These are phyloP conservation scores for Teratosphaeriaceae sp. DNA, from an alignment of 2,329 filamentous ascomycete species.

Conservation along the genomic window DNA sequence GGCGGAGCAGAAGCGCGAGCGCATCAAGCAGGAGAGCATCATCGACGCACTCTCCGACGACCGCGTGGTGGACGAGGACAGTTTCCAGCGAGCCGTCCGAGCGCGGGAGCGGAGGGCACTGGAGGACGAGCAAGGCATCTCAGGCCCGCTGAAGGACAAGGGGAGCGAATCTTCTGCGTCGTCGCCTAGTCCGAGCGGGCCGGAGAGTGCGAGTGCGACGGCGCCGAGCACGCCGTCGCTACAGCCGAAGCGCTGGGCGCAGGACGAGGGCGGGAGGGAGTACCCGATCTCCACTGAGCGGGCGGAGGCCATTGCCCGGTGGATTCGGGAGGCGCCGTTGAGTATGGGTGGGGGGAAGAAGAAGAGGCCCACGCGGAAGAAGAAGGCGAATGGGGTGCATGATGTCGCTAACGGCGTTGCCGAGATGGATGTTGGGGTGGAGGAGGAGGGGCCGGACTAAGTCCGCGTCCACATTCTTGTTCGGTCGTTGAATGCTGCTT, in stretches of 20 bases:
- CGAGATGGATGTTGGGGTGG: slow-evolving; percentile 11
- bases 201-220: no score
- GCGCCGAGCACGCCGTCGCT: slow-evolving; percentile 1
- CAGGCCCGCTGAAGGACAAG: slow-evolving; percentile 27
- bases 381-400: slow-evolving; percentile 18
- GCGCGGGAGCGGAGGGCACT: slow-evolving; percentile 52
- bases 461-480: not conserved
- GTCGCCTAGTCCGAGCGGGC: not conserved
- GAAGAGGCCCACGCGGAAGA: slow-evolving; percentile 29
- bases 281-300: slow-evolving; percentile 65
- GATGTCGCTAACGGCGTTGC: slow-evolving; percentile 10
- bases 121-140: slow-evolving; percentile 47
- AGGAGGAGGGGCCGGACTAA: slow-evolving; percentile 21
- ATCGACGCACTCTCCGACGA: slow-evolving; percentile 63
- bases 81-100: slow-evolving; percentile 56
- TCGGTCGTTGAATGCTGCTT: not conserved
- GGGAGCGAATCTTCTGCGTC: not conserved
- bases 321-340: slow-evolving; percentile 53
- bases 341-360: slow-evolving; percentile 31
- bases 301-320: slow-evolving; percentile 60
- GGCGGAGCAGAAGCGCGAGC: slow-evolving; percentile 51
- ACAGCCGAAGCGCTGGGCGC: slow-evolving; percentile 51
- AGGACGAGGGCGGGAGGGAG: slow-evolving; percentile 60
- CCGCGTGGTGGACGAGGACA: slow-evolving; percentile 59
- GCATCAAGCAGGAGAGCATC: slow-evolving; percentile 58